Evolutionary conservation across 148 eudicot genomes (phyloP).

Genomic region (Dianthus caryophyllus): DNA sequence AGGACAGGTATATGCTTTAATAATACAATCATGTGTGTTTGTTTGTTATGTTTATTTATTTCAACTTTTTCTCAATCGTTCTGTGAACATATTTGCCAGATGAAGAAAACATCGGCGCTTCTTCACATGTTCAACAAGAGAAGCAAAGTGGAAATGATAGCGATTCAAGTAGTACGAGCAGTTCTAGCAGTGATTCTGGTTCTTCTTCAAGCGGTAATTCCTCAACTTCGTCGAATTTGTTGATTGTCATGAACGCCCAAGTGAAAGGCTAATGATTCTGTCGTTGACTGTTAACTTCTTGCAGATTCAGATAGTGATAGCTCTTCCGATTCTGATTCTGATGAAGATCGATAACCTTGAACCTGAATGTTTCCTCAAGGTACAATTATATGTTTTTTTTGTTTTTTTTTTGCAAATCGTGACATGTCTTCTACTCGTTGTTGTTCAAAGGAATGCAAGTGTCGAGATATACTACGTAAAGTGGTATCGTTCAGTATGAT

Average conservation of each 20-base stretch:
- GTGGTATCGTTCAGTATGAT: too few relatives aligned
- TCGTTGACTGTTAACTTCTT: slow-evolving; percentile 14
- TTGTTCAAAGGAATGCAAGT: not conserved
- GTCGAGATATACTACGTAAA: too few relatives aligned
- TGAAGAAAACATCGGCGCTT: slow-evolving; percentile 30
- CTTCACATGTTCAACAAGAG: slow-evolving; percentile 47
- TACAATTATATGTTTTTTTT: not conserved
- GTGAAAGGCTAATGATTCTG: not conserved
- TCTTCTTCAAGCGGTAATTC: slow-evolving; percentile 73
- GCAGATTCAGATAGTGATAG: slow-evolving; percentile 90
- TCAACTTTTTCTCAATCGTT: not conserved
- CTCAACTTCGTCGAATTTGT: not conserved
- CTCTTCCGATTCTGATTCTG: slow-evolving; percentile 68
- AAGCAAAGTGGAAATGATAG: slow-evolving; percentile 39
- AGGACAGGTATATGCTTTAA: slow-evolving; percentile 40
- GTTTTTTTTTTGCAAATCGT: not conserved
- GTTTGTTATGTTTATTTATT: not conserved
- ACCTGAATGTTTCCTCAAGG: slow-evolving; percentile 33
- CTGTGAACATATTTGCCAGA: slow-evolving; percentile 30
- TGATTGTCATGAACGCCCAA: too few relatives aligned
- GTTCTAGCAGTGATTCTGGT: slow-evolving; percentile 92
- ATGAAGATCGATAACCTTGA: slow-evolving; percentile 51
- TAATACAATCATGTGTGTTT: not conserved
- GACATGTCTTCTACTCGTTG: not conserved
- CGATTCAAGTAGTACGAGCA: slow-evolving; percentile 82